phyloP scores from a whole-genome alignment of 1,284 basidiomycete genomes.

The Volvariella volvacea region DNA sequence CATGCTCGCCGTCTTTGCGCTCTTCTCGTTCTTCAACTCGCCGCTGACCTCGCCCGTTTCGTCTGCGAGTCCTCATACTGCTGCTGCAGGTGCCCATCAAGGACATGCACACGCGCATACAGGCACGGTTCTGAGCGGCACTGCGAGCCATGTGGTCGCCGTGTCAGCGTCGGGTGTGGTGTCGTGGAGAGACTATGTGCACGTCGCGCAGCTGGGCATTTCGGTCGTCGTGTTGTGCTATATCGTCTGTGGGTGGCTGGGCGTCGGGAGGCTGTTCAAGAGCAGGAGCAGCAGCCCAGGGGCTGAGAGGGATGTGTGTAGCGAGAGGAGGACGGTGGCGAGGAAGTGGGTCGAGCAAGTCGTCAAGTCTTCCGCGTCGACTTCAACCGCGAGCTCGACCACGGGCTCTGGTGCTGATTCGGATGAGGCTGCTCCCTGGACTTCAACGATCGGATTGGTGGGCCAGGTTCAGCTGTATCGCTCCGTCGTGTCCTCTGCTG shows the following conservation, averaged over 20 bases:
- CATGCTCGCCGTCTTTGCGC: slow-evolving; percentile 66
- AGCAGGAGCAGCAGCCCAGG: slow-evolving; percentile 4
- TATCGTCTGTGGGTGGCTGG: slow-evolving; percentile 30
- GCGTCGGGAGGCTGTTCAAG: slow-evolving; percentile 8
- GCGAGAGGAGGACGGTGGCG: slow-evolving; percentile 11
- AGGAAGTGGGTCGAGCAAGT: slow-evolving; percentile 21
- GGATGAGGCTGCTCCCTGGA: slow-evolving; percentile 22
- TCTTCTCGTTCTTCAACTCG: slow-evolving; percentile 74
- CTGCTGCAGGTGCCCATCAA: slow-evolving; percentile 11
- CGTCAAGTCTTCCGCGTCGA: neutral
- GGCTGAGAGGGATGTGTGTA: slow-evolving; percentile 3
- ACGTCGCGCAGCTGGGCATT: slow-evolving; percentile 54
- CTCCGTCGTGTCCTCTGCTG: slow-evolving; percentile 32
- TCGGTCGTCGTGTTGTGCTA: slow-evolving; percentile 57
- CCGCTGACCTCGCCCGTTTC: slow-evolving; percentile 43
- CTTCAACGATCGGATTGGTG: slow-evolving; percentile 34
- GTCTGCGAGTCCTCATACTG: slow-evolving; percentile 13
- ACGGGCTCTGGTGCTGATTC: slow-evolving; percentile 10
- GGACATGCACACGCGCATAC: slow-evolving; percentile 16
- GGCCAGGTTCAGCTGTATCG: slow-evolving; percentile 44
- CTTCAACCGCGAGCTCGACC: slow-evolving; percentile 5
- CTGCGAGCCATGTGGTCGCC: slow-evolving; percentile 5
- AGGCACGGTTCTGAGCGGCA: slow-evolving; percentile 26
- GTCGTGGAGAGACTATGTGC: slow-evolving; percentile 44
- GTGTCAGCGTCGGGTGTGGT: slow-evolving; percentile 20